These are phyloP conservation scores for Ormosia semicastrata DNA, from an alignment of 306 rosid species.

Conservation along the genomic window DNA sequence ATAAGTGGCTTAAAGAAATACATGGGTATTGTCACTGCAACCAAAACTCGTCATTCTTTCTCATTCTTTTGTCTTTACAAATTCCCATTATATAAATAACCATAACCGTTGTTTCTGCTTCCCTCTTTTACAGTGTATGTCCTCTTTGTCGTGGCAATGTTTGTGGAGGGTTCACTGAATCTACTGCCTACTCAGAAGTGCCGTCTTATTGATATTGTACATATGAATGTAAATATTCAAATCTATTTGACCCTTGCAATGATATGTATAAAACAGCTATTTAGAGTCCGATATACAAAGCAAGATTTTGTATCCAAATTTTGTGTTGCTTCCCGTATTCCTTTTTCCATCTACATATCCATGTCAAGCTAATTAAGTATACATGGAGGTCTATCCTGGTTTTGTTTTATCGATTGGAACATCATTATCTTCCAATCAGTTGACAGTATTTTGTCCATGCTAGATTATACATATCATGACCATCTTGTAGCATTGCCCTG, in stretches of 20 bases:
- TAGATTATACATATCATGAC: too few relatives aligned
- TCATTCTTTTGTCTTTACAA: background rate
- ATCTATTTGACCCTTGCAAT: constrained; percentile 10
- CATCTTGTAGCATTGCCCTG: background rate
- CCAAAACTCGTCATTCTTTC: background rate
- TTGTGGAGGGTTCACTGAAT: constrained; percentile 58
- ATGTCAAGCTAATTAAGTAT: background rate
- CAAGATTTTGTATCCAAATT: constrained; percentile 1
- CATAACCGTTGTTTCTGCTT: background rate
- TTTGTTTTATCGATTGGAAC: background rate
- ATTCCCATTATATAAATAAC: background rate
- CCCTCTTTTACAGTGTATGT: constrained; percentile 64
- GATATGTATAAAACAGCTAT: constrained; percentile 11
- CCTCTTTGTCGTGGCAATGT: constrained; percentile 97
- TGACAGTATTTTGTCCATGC: too few relatives aligned
- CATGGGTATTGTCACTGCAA: constrained; percentile 63
- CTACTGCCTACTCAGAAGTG: constrained; percentile 50
- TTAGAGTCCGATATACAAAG: background rate
- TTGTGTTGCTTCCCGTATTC: background rate
- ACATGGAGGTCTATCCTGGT: background rate
- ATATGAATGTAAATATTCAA: constrained; percentile 49
- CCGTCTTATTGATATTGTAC: constrained; percentile 57
- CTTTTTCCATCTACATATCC: background rate
- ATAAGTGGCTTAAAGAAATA: constrained; percentile 98
- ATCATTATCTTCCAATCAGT: background rate